Evolutionary conservation across 192 early-diverging fungal species (phyloP).

Genomic region (Rhizophagus clarus): DNA sequence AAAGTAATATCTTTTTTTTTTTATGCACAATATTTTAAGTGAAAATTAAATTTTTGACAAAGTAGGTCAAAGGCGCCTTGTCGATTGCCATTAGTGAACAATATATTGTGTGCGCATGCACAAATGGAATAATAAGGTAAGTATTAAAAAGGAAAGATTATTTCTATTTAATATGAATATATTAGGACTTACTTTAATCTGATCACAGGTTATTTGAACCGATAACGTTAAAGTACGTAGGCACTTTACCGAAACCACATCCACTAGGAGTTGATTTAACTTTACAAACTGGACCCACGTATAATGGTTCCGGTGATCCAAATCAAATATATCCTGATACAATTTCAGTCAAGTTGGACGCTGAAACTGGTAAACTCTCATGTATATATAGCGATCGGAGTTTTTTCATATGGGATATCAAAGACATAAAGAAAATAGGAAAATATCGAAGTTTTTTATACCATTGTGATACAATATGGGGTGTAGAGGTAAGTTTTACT

Average conservation of each 20-base stretch:
- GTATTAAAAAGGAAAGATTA: background rate
- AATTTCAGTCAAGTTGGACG: slow-evolving; percentile 61
- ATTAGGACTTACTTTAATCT: background rate
- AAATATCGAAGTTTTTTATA: slow-evolving; percentile 64
- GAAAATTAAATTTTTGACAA: background rate
- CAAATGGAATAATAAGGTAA: slow-evolving; percentile 74
- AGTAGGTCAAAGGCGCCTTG: slow-evolving; percentile 60
- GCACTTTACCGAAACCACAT: slow-evolving; percentile 72
- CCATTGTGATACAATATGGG: slow-evolving; percentile 83
- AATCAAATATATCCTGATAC: slow-evolving; percentile 59
- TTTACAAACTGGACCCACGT: slow-evolving; percentile 18
- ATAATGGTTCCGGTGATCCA: slow-evolving; percentile 26
- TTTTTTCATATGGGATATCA: slow-evolving; percentile 74
- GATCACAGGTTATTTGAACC: slow-evolving; percentile 69
- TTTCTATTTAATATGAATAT: background rate
- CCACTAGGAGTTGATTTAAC: slow-evolving; percentile 61
- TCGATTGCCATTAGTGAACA: slow-evolving; percentile 62
- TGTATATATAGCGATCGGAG: slow-evolving; percentile 73
- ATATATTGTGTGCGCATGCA: slow-evolving; percentile 71
- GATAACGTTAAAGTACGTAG: slow-evolving; percentile 65
- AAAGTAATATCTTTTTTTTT: background rate
- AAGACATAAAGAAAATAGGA: slow-evolving; percentile 53
- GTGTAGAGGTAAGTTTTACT: slow-evolving; percentile 65
- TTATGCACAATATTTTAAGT: background rate
- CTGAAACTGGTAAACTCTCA: slow-evolving; percentile 50